Conservation (phyloP, 2,329 filamentous ascomycete genomes). For the Calonectria hongkongensis region DNA sequence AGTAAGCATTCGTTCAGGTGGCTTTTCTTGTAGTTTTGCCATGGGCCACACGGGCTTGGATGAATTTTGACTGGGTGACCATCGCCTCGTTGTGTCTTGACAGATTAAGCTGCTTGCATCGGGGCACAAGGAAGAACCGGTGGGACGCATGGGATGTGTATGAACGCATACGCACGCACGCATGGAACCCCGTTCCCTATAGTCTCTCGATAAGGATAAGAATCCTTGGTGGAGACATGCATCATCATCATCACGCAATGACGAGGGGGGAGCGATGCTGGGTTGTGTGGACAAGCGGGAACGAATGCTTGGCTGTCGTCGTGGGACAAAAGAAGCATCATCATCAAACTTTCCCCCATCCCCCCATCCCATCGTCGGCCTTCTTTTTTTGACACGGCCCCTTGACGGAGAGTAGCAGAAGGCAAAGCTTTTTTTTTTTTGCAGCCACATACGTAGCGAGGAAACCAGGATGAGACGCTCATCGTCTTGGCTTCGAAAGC, state of each 20-base stretch:
- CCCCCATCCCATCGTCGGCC: not conserved
- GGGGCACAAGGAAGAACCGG: not conserved
- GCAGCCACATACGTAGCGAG: not conserved
- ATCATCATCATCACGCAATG: conserved; percentile 11
- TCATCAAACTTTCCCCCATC: not conserved
- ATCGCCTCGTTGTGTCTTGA: not conserved
- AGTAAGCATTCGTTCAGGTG: not conserved
- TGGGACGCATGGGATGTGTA: not conserved
- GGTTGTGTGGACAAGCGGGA: not conserved
- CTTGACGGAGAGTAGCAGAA: not conserved
- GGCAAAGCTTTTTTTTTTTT: conserved; percentile 2
- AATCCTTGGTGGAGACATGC: conserved; percentile 18
- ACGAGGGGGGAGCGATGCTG: not conserved
- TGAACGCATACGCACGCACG: not conserved
- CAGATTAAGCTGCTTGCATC: not conserved
- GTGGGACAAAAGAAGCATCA: not conserved
- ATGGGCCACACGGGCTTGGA: not conserved
- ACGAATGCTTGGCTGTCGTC: not conserved
- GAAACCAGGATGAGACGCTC: conserved; percentile 10
- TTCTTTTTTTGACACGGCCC: not conserved
- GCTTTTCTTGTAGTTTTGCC: not conserved
- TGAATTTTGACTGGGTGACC: not conserved
- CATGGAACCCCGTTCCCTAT: not conserved
- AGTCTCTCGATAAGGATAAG: not conserved
- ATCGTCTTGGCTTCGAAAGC: conserved; percentile 36